These are phyloP conservation scores for Myxozyma neotropica DNA, from an alignment of 805 yeast species.

Conservation along the genomic window DNA sequence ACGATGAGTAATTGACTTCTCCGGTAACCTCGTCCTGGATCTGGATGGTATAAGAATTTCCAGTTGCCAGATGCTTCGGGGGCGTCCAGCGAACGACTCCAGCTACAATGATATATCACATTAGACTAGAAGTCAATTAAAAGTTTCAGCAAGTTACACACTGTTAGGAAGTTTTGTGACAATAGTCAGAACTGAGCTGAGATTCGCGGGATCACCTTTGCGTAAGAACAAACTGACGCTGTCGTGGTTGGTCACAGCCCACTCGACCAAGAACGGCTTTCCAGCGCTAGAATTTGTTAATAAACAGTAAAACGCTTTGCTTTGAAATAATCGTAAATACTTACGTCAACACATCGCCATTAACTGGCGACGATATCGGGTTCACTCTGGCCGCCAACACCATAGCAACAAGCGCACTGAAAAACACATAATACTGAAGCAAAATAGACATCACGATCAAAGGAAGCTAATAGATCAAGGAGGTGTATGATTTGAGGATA, in stretches of 20 bases:
- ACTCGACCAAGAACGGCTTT: constrained; percentile 28
- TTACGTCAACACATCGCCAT: constrained; percentile 25
- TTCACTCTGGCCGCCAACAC: constrained; percentile 18
- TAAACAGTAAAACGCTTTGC: background rate
- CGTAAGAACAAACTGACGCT: constrained; percentile 40
- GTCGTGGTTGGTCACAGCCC: constrained; percentile 35
- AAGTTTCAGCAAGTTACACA: background rate
- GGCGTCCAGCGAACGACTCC: constrained; percentile 46
- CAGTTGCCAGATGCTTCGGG: constrained; percentile 40
- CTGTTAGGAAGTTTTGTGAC: constrained; percentile 41
- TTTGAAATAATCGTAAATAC: background rate
- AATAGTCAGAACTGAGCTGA: constrained; percentile 42
- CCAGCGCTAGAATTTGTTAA: constrained; percentile 21
- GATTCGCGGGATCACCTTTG: constrained; percentile 42
- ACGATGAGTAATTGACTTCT: constrained; percentile 44
- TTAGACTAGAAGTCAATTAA: background rate
- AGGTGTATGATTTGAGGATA: background rate
- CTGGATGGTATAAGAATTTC: constrained; percentile 42
- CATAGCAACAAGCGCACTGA: constrained; percentile 21
- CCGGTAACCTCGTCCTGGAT: constrained; percentile 39
- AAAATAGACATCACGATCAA: constrained; percentile 3
- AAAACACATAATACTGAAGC: background rate
- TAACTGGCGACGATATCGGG: constrained; percentile 28
- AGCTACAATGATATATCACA: constrained; percentile 16
- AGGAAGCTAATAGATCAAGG: background rate